Base-by-base conservation (phyloP, 306 rosid species). In the Spatholobus suberectus region DNA sequence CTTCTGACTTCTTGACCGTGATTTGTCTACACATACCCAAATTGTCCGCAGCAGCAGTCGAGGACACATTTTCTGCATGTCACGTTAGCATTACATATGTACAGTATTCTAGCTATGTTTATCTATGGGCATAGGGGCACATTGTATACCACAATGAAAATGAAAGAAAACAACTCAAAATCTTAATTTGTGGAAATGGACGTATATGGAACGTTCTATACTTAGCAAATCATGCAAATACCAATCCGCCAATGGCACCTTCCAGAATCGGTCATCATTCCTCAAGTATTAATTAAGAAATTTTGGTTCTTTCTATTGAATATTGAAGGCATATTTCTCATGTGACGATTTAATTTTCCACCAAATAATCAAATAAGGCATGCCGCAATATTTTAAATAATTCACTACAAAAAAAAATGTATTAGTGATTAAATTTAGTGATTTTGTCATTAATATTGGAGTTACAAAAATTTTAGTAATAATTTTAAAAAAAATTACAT, bases 61-160 rank as follows among this genome's bases (percentile, higher is more conserved):
- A 49, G 44, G 40, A 76, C 85, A 80, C 82, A 80, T 83, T 83
- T 83, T 62, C 52, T 77, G 79, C 80, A 47, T 70, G 54, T 68
- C 44, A 79, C 70, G 32, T 9, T 68, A 46, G 78, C 70, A 84
- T 79, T 77, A 80, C 68, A 79, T 41, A 66, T 65, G 26, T 4
- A 55, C 84, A 74, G 81, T 79, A 1, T 4, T 34, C 70, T 79
- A 81, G 77, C 35, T 20, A 29, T 32, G 58, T 27, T 15, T 73
- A 73, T 73, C 75, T 76, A 76, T 80, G 72, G 46, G 55, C 51
- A 18, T 26, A 37, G 58, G 59, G 66, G 58, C 80, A 62, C 83
- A 79, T 32, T 32, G 61, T 75, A 32, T 43, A 46, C 38, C 79
- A 77, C 38, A 5, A 9, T 76, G 80, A 71, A 81, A 73, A 68